Evolutionary conservation across 352 stramenopile species (phyloP), one percentile per base, ranked within the genome.

Genomic region (Pythium brachiatum): DNA sequence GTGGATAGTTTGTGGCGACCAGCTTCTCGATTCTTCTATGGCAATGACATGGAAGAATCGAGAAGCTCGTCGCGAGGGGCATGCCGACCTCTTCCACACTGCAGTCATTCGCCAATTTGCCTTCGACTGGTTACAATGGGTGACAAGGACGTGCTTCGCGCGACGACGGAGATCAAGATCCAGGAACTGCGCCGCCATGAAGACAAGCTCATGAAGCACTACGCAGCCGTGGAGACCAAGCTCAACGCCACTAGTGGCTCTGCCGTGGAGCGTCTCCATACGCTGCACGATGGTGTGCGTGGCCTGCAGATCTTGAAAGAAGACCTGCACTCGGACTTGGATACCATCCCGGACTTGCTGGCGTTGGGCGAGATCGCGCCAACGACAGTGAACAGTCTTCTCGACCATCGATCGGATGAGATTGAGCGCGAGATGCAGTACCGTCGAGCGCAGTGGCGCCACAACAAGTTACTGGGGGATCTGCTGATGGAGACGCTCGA

Each of bases 151-250:
- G 66, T 83, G 43, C 65, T 83, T 43, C 73, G 73, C 60, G 41
- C 71, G 51, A 78, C 73, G 55, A 83, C 76, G 18, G 66, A 80
- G 48, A 74, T 81, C 63, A 84, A 84, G 71, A 59, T 84, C 36
- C 51, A 65, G 18, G 76, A 84, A 32, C 69, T 84, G 23, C 71
- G 69, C 29, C 75, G 75, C 47, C 68, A 84, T 55, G 73, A 81
- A 23, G 64, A 60, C 27, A 74, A 80, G 66, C 61, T 81, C 16
- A 58, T 76, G 54, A 53, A 53, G 11, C 69, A 76, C 60, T 84
- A 84, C 69, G 57, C 56, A 5, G 52, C 55, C 16, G 50, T 84
- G 8, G 59, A 81, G 31, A 6, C 39, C 38, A 66, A 58, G 43
- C 55, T 65, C 25, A 54, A 57, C 1, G 23, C 51, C 0, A 38